Evolutionary conservation across 1,284 basidiomycete genomes (phyloP), one percentile per base, ranked within the genome.

Genomic region (Heterobasidion occidentale): DNA sequence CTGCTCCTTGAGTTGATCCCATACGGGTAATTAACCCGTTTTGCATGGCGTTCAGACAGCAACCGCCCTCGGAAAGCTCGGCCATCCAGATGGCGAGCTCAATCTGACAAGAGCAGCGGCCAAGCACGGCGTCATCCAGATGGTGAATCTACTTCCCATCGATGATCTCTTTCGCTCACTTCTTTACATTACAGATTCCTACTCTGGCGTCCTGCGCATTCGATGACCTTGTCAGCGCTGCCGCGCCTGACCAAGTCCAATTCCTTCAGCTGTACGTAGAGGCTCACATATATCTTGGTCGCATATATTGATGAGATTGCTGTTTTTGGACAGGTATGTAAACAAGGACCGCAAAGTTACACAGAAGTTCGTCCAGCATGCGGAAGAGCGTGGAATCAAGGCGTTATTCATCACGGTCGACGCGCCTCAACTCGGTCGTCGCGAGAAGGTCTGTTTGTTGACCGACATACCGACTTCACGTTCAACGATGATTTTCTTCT

Each of bases 321-420:
- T 48, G 17, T 48, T 11, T 11, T 15, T 48, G 3, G 12, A 9
- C 27, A 87, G 84, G 57, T 92, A 92, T 66, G 92, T 96, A 59
- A 95, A 95, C 74, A 83, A 84, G 63, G 90, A 97, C 65, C 78
- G 91, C 33, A 77, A 76, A 33, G 83, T 92, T 53, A 96, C 94
- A 7, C 84, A 86, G 70, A 83, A 86, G 59, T 83, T 93, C 56
- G 89, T 96, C 5, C 82, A 87, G 60, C 90, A 93, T 62, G 94
- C 94, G 2, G 90, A 92, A 67, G 73, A 81, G 60, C 80, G 91
- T 6, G 92, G 92, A 11, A 81, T 95, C 70, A 94, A 94, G 69
- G 88, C 76, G 7, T 73, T 94, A 9, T 94, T 94, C 71, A 92
- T 94, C 67, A 96, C 93, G 1, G 93, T 96, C 34, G 93, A 97